A percentile compares a stretch with the other conserved stretches of the same genome.
phyloP scores from a whole-genome alignment of 2,329 filamentous ascomycete species.

The Mariannaea elegans region DNA sequence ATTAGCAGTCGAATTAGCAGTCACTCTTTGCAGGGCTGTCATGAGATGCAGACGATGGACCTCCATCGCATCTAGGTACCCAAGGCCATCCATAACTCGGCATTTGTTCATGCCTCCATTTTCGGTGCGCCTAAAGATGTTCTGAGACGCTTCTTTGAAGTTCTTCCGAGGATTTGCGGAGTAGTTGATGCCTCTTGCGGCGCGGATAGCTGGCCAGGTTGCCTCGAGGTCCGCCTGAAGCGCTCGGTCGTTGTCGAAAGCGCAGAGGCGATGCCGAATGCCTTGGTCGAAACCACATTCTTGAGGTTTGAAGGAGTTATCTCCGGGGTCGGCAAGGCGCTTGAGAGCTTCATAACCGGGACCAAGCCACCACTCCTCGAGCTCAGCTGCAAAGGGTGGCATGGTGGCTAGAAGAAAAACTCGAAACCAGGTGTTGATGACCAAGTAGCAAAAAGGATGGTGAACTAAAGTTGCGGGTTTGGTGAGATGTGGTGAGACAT shows the following conservation, averaged over 20 bases:
- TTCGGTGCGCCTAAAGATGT: conserved; percentile 40
- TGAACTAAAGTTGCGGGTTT: background rate
- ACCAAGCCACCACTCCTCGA: conserved; percentile 48
- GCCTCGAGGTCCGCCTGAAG: conserved; percentile 30
- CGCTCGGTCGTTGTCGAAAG: conserved; percentile 42
- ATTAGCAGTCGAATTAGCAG: conserved; percentile 15
- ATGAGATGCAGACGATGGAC: conserved; percentile 43
- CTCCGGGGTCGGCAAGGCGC: conserved; percentile 36
- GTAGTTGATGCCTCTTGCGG: conserved; percentile 27
- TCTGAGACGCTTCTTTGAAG: conserved; percentile 33
- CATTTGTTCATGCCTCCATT: conserved; percentile 41
- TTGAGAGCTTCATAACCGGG: conserved; percentile 36
- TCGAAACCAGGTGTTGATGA: background rate
- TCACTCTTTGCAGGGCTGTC: conserved; percentile 29
- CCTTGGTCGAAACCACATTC: conserved; percentile 47
- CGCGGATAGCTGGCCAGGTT: conserved; percentile 31
- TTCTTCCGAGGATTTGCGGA: conserved; percentile 41
- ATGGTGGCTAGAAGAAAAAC: conserved; percentile 29
- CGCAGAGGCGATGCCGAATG: conserved; percentile 41
- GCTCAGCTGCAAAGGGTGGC: conserved; percentile 42
- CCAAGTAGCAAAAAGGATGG: background rate
- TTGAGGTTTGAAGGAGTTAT: conserved; percentile 25
- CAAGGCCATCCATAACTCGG: conserved; percentile 43
- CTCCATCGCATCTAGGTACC: conserved; percentile 45
- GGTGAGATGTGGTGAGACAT: background rate